Evolutionary conservation across 2,329 filamentous ascomycete species (phyloP).

Genomic region (Metarhizium sp.): DNA sequence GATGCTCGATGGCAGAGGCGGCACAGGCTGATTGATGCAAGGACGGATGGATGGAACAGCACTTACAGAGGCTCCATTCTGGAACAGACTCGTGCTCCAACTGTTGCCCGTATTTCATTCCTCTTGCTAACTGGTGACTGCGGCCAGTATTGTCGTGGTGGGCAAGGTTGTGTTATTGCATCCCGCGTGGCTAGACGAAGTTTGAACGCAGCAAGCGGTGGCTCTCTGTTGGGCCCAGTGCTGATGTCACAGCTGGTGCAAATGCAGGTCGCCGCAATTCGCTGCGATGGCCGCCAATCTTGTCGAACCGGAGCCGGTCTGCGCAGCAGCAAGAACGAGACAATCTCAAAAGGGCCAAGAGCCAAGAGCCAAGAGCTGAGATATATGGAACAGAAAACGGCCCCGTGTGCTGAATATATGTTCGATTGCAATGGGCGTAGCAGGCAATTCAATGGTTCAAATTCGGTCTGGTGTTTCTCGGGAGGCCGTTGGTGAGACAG

Average conservation of each 20-base stretch:
- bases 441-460: not conserved
- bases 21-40: not conserved
- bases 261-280: no score
- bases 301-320: no score
- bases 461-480: not conserved
- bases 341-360: no score
- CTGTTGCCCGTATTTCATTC: conserved; percentile 38
- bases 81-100: conserved; percentile 69
- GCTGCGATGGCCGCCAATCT: no score
- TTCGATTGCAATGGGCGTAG: no score
- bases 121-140: conserved; percentile 1
- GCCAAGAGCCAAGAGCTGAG: no score
- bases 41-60: not conserved
- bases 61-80: conserved; percentile 68
- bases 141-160: not conserved
- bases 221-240: not conserved
- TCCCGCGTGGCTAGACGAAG: not conserved
- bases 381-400: no score
- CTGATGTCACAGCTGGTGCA: no score
- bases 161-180: not conserved
- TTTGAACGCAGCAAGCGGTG: not conserved
- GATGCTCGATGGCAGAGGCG: not conserved
- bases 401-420: no score
- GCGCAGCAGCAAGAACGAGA: no score
- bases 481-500: not conserved